phyloP scores from a whole-genome alignment of 257 asterid species.

The Jaltomata sinuosa region DNA sequence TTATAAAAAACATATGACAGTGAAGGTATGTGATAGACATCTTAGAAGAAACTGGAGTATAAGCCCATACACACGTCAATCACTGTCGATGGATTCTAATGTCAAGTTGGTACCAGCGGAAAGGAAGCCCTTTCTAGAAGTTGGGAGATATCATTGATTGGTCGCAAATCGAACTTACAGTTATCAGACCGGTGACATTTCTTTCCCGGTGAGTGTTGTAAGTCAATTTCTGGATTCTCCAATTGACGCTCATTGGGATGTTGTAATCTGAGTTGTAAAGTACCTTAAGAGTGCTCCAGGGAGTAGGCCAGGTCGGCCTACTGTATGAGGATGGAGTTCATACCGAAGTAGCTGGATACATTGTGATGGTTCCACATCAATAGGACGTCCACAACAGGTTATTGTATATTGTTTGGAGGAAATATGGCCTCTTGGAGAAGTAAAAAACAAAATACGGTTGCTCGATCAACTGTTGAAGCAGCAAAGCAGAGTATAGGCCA shows the following conservation, averaged over 20 bases:
- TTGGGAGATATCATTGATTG: neutral
- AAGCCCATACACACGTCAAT: neutral
- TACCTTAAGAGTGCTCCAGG: neutral
- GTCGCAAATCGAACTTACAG: neutral
- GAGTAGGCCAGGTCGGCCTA: neutral
- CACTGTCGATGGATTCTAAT: neutral
- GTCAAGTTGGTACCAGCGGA: neutral
- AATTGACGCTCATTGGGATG: neutral
- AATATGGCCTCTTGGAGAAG: neutral
- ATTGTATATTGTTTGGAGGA: neutral
- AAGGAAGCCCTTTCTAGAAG: neutral
- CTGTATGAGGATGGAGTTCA: neutral
- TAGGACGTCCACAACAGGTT: neutral
- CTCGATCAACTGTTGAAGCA: neutral
- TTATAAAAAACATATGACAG: neutral
- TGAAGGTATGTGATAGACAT: neutral
- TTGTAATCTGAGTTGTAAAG: neutral
- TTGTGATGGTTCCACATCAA: neutral
- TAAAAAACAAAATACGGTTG: neutral
- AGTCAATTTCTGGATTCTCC: neutral
- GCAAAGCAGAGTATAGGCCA: neutral
- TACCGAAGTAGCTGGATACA: neutral
- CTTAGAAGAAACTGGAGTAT: neutral
- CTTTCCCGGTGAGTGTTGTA: neutral
- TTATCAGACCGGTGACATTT: neutral